Base-by-base conservation (phyloP, 2,329 filamentous ascomycete species). In the Colletotrichum magnum region DNA sequence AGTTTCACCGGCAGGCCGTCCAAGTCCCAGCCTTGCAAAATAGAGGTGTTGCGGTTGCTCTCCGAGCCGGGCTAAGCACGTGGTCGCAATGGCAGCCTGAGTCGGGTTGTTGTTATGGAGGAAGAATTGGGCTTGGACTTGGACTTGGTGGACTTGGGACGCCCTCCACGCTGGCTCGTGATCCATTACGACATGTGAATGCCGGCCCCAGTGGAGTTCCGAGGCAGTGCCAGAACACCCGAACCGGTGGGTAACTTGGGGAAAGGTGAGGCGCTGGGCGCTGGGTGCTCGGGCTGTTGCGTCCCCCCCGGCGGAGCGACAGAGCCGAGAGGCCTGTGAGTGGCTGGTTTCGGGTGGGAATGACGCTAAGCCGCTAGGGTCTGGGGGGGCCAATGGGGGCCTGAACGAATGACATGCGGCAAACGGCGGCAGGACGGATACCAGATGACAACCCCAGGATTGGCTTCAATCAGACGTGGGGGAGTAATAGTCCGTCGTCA, bases 141-240 rank as follows among this genome's bases (percentile, higher is more conserved):
- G 47, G 21, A 18, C 12, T 24, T 24, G 21, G 21, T 36, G 32
- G 32, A 36, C 32, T 36, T 36, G 32, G 47, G 47, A 21, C 47
- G 47, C 47, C 21, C n/a, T 50, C 18, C 10, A 36, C 43, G 53
- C 67, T 69, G 62, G 67, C 67, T 69, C 67, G 67, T 69, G 67
- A 69, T 69, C 50, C 50, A 69, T 69, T 69, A 67, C 67, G 62
- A 69, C 67, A 69, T 69, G 67, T 69, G 67, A 69, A 67, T 60
- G 67, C 62, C 62, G 67, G 56, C 47, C 58, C 12, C 61, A 61
- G 67, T 66, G 67, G 67, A 69, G 67, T 67, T 69, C 67, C 67
- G 67, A 69, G 67, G 67, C 62, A 69, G 50, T 64, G 53, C 56
- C 54, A 67, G 50, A 61, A 53, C 62, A 69, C 67, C 67, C 67